These are phyloP conservation scores for Nicotiana knightiana DNA, from an alignment of 257 asterid genomes.

Conservation along the genomic window DNA sequence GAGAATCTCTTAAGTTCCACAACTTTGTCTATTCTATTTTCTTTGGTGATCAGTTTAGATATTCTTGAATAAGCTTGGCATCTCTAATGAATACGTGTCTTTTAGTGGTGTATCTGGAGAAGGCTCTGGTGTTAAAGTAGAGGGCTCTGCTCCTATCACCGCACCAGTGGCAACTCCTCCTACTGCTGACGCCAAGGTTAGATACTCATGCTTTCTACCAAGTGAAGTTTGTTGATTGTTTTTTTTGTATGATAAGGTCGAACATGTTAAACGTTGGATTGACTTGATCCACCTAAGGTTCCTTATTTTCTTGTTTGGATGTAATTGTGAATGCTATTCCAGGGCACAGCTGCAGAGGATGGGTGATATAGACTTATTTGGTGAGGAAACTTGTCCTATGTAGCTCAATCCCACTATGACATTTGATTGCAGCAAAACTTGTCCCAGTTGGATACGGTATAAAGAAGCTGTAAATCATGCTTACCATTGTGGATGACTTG, in stretches of 20 bases:
- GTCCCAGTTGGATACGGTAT: conserved; percentile 36
- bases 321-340: background rate
- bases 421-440: conserved; percentile 24
- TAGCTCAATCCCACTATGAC: too few relatives aligned
- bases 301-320: too few relatives aligned
- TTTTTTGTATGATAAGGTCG: background rate
- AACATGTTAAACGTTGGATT: too few relatives aligned
- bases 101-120: conserved; percentile 68
- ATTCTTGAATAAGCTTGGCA: too few relatives aligned
- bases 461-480: conserved; percentile 35
- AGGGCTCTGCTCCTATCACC: conserved; percentile 40
- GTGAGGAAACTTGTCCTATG: conserved; percentile 53
- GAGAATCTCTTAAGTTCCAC: conserved; percentile 28
- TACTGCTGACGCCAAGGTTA: conserved; percentile 44
- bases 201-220: background rate
- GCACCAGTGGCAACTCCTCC: conserved; percentile 52
- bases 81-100: background rate
- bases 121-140: conserved; percentile 49
- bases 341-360: conserved; percentile 63
- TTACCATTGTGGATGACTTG: conserved; percentile 37
- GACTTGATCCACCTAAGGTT: too few relatives aligned
- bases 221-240: background rate
- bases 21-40: background rate
- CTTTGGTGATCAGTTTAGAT: background rate
- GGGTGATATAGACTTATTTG: conserved; percentile 86